phyloP scores from a whole-genome alignment of 2,329 filamentous ascomycete genomes.

The Aspergillus persii region DNA sequence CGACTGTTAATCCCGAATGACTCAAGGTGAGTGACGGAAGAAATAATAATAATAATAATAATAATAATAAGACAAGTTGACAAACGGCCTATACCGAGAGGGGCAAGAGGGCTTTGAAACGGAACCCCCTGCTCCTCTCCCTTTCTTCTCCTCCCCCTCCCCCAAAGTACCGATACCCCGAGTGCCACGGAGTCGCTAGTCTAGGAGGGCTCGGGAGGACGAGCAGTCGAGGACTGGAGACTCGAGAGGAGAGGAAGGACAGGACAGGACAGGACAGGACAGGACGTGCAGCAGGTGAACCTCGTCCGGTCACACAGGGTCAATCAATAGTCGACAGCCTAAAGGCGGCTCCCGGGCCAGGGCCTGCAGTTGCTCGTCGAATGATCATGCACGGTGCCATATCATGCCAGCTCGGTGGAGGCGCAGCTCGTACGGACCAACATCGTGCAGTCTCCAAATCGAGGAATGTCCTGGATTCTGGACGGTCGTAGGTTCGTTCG shows the following conservation, averaged over 20 bases:
- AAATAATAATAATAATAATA: neutral
- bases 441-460: conserved; percentile 1
- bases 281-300: neutral
- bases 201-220: neutral
- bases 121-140: too few relatives aligned
- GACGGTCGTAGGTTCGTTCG: neutral
- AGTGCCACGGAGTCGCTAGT: neutral
- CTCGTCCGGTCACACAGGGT: conserved; percentile 7
- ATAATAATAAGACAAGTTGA: neutral
- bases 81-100: neutral
- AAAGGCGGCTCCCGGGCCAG: neutral
- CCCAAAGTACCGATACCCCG: neutral
- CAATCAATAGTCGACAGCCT: conserved; percentile 9
- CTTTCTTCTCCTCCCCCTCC: too few relatives aligned
- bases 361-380: neutral
- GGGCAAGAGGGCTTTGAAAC: neutral
- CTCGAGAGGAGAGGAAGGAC: too few relatives aligned
- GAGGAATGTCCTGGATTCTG: neutral
- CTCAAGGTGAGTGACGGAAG: neutral
- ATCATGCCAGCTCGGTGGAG: conserved; percentile 14
- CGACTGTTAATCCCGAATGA: neutral
- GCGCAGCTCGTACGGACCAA: conserved; percentile 10
- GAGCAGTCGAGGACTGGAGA: too few relatives aligned
- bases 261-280: neutral
- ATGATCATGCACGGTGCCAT: conserved; percentile 11